These are phyloP conservation scores for Monilinia fructicola DNA, from an alignment of 2,329 filamentous ascomycete genomes.

Conservation along the genomic window DNA sequence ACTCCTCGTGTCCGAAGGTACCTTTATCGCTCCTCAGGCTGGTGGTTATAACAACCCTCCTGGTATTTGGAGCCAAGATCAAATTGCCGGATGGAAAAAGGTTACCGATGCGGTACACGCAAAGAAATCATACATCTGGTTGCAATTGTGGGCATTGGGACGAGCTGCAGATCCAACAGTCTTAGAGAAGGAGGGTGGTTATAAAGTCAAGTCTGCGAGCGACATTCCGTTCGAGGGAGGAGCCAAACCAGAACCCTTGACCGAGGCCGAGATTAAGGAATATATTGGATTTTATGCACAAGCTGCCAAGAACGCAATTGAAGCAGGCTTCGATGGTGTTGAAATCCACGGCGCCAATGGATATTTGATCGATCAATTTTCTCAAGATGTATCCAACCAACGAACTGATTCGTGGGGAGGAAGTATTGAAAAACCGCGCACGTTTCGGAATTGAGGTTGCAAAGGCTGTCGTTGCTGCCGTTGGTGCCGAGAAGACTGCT, in stretches of 20 bases:
- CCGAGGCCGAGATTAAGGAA: slow-evolving; percentile 42
- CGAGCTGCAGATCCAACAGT: slow-evolving; percentile 41
- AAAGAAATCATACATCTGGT: slow-evolving; percentile 57
- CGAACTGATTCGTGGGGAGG: slow-evolving; percentile 55
- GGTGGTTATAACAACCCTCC: slow-evolving; percentile 53
- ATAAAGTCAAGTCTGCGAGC: slow-evolving; percentile 29
- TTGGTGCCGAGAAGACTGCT: slow-evolving; percentile 54
- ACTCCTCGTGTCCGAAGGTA: slow-evolving; percentile 56
- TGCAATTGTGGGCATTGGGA: slow-evolving; percentile 62
- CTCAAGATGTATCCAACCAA: slow-evolving; percentile 49
- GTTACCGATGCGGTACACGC: slow-evolving; percentile 59
- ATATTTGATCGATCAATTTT: slow-evolving; percentile 41
- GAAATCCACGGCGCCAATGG: slow-evolving; percentile 43
- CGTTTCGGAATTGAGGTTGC: slow-evolving; percentile 55
- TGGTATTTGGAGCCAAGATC: slow-evolving; percentile 53
- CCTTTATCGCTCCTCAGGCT: slow-evolving; percentile 48
- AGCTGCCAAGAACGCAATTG: slow-evolving; percentile 48
- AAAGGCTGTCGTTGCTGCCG: slow-evolving; percentile 49
- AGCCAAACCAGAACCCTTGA: slow-evolving; percentile 41
- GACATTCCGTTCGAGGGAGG: slow-evolving; percentile 33
- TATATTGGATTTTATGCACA: slow-evolving; percentile 42
- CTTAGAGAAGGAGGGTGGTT: slow-evolving; percentile 32
- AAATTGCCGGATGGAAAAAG: slow-evolving; percentile 57
- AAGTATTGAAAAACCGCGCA: slow-evolving; percentile 50
- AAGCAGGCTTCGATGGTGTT: slow-evolving; percentile 56